These are phyloP conservation scores for Pseudopyricularia cyperi DNA, from an alignment of 2,329 filamentous ascomycete genomes.

Conservation along the genomic window DNA sequence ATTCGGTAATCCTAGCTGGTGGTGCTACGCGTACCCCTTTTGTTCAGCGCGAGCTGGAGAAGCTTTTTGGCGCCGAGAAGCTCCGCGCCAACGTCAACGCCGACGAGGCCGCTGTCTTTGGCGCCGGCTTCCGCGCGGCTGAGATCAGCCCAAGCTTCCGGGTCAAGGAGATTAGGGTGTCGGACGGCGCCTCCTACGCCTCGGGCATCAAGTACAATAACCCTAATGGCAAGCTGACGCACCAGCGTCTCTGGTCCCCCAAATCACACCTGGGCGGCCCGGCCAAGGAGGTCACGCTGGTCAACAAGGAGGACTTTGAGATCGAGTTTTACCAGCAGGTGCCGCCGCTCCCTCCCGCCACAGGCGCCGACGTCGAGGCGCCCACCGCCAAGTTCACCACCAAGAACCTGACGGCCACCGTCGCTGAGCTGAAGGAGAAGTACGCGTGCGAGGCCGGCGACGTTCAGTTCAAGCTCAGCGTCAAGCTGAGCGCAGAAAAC, in stretches of 20 bases:
- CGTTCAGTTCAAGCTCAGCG: constrained; percentile 66
- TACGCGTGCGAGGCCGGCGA: constrained; percentile 65
- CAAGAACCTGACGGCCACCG: constrained; percentile 73
- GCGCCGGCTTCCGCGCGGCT: constrained; percentile 87
- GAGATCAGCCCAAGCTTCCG: constrained; percentile 89
- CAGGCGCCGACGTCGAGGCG: constrained; percentile 35
- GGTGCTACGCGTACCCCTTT: constrained; percentile 86
- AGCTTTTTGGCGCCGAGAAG: constrained; percentile 57
- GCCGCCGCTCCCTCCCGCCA: constrained; percentile 11
- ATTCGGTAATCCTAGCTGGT: constrained; percentile 87
- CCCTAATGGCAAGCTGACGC: constrained; percentile 55
- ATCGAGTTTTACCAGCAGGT: constrained; percentile 70
- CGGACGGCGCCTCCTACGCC: constrained; percentile 64
- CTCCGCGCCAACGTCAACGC: constrained; percentile 91
- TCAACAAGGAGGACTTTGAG: constrained; percentile 69
- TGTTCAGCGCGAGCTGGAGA: constrained; percentile 79
- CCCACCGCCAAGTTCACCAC: constrained; percentile 57
- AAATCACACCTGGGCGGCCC: constrained; percentile 61
- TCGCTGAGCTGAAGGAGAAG: constrained; percentile 65
- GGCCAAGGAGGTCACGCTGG: constrained; percentile 73
- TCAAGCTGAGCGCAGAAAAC: constrained; percentile 58
- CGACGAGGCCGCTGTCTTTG: constrained; percentile 92
- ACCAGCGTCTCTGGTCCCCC: constrained; percentile 73
- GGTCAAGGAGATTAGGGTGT: constrained; percentile 86
- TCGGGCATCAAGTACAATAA: constrained; percentile 63